Percentiles rank a stretch among this genome's conserved stretches.
These are phyloP conservation scores for Sanguinoderma infundibulare DNA, from an alignment of 1,284 basidiomycete species.

Conservation along the genomic window DNA sequence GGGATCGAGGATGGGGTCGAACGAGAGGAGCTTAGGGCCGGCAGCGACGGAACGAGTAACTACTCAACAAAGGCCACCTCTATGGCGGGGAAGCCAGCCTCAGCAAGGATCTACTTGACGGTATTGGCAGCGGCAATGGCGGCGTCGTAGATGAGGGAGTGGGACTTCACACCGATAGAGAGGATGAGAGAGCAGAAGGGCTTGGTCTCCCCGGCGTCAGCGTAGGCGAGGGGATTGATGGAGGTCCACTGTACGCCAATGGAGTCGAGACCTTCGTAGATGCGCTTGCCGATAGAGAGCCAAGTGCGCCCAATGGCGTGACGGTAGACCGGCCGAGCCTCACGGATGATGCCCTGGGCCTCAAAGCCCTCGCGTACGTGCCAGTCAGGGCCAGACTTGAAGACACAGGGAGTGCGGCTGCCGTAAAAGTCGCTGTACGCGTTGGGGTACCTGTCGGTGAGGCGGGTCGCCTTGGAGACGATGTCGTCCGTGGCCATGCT, in stretches of 20 bases:
- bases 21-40: conserved; percentile 35
- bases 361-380: conserved; percentile 8
- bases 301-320: conserved; percentile 32
- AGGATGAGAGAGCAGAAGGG: conserved; percentile 26
- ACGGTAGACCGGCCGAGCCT: conserved; percentile 36
- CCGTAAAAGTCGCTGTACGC: conserved; percentile 5
- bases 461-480: neutral
- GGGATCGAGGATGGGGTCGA: conserved; percentile 28
- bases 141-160: conserved; percentile 28
- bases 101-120: conserved; percentile 27
- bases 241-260: conserved; percentile 29
- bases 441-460: neutral
- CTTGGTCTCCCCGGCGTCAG: conserved; percentile 26
- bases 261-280: conserved; percentile 31
- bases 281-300: conserved; percentile 16
- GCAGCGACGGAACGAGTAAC: conserved; percentile 15
- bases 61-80: conserved; percentile 31
- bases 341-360: conserved; percentile 33
- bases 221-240: conserved; percentile 32
- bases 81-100: conserved; percentile 30
- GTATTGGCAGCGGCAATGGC: conserved; percentile 25
- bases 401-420: conserved; percentile 3
- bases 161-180: conserved; percentile 32
- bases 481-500: neutral
- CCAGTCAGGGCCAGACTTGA: conserved; percentile 6